phyloP scores from a whole-genome alignment of 139 green algal species.

The Eudorina sp. region DNA sequence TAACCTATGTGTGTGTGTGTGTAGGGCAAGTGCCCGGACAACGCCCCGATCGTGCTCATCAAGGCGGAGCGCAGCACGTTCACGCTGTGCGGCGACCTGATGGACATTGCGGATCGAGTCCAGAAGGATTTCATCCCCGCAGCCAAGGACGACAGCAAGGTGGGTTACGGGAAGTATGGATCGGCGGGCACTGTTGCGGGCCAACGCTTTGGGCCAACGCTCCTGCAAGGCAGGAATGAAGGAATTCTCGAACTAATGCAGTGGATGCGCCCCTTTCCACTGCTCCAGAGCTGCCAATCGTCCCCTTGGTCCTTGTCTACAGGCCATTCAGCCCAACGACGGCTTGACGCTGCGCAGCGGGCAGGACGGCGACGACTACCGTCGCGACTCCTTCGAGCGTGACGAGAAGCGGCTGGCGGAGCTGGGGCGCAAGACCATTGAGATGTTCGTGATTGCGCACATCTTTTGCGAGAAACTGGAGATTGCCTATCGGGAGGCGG shows the following conservation, averaged over 20 bases:
- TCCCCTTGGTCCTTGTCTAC: no score
- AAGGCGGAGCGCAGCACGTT: slow-evolving; percentile 71
- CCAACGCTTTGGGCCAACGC: no score
- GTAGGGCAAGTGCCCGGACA: slow-evolving; percentile 62
- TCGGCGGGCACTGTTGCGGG: no score
- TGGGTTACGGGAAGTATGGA: no score
- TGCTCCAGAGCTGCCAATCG: no score
- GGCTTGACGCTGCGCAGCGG: slow-evolving; percentile 66
- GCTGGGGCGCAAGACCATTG: slow-evolving; percentile 89
- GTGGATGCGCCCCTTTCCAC: no score
- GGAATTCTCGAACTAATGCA: no score
- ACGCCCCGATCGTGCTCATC: slow-evolving; percentile 59
- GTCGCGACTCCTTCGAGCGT: slow-evolving; percentile 84
- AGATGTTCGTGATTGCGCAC: slow-evolving; percentile 93
- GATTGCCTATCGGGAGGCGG: slow-evolving; percentile 85
- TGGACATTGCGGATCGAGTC: slow-evolving; percentile 69
- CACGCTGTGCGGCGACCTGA: slow-evolving; percentile 71
- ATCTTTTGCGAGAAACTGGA: slow-evolving; percentile 84
- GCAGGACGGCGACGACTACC: slow-evolving; percentile 72
- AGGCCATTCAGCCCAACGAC: slow-evolving; percentile 58
- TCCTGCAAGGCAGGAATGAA: no score
- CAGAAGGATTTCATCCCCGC: slow-evolving; percentile 71
- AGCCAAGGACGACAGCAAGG: slow-evolving; percentile 77
- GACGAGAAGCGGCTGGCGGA: slow-evolving; percentile 95
- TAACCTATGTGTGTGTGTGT: no score